Conservation (phyloP, 2,329 filamentous ascomycete genomes). For the Didymella glomerata region DNA sequence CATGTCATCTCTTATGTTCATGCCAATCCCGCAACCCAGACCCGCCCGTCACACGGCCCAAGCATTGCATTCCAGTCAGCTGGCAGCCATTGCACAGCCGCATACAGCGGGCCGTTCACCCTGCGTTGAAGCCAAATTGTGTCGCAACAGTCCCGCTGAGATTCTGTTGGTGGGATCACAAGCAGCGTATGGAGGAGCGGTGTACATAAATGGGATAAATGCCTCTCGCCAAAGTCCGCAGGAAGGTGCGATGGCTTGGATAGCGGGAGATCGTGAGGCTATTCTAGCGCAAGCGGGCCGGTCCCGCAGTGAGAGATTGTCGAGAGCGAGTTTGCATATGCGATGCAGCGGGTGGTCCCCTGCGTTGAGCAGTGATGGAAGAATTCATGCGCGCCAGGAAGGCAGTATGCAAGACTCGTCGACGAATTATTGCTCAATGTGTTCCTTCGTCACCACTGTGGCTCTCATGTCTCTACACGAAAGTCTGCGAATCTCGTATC, state of each 20-base stretch:
- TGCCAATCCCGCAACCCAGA: neutral
- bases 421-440: neutral
- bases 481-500: conserved; percentile 5
- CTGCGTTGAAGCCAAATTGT: neutral
- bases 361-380: neutral
- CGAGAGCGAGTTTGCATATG: neutral
- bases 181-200: neutral
- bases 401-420: neutral
- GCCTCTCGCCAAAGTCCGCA: neutral
- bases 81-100: neutral
- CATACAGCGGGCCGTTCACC: neutral
- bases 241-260: neutral
- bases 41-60: neutral
- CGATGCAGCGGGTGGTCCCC: neutral
- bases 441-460: neutral
- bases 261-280: conserved; percentile 1
- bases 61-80: neutral
- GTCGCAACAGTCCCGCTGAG: neutral
- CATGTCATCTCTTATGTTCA: neutral
- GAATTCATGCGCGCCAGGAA: neutral
- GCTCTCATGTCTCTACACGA: neutral
- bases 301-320: conserved; percentile 6
- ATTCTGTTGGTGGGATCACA: neutral
- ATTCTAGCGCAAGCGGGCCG: conserved; percentile 4
- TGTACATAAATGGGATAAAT: neutral